Evolutionary conservation across 2,329 filamentous ascomycete species (phyloP).

Genomic region (Endocalyx cinctus): DNA sequence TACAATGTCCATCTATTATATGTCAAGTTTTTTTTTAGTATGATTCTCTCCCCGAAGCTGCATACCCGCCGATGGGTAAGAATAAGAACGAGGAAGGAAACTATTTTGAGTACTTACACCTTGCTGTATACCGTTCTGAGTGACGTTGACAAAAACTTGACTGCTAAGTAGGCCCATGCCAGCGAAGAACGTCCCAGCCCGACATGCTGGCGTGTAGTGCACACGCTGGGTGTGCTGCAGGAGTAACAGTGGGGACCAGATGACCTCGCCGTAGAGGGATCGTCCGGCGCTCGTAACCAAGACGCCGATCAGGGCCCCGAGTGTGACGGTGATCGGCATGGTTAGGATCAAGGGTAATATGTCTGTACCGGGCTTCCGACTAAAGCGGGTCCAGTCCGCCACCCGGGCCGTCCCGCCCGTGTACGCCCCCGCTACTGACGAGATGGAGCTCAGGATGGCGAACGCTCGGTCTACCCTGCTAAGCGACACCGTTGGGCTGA

Average conservation of each 20-base stretch:
- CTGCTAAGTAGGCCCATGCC: slow-evolving; percentile 29
- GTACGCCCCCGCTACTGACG: slow-evolving; percentile 24
- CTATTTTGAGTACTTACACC: too few species aligned
- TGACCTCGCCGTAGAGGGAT: slow-evolving; percentile 27
- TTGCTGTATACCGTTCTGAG: slow-evolving; percentile 20
- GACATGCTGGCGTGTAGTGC: slow-evolving; percentile 19
- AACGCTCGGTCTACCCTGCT: slow-evolving; percentile 25
- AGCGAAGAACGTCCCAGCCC: slow-evolving; percentile 34
- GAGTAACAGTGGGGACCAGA: slow-evolving; percentile 35
- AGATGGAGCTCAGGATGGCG: slow-evolving; percentile 15
- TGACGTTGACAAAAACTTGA: slow-evolving; percentile 27
- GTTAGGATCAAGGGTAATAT: slow-evolving; percentile 26
- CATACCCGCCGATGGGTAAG: too few species aligned
- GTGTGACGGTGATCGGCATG: slow-evolving; percentile 31
- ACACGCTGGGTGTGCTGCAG: slow-evolving; percentile 30
- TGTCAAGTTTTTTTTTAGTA: too few species aligned
- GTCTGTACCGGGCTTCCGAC: slow-evolving; percentile 19
- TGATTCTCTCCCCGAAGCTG: too few species aligned
- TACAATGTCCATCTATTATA: slow-evolving; percentile 47
- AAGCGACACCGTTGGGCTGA: slow-evolving; percentile 16
- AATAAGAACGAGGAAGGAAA: too few species aligned
- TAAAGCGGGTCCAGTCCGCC: slow-evolving; percentile 30
- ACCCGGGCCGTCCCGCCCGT: slow-evolving; percentile 24
- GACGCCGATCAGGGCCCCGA: slow-evolving; percentile 27
- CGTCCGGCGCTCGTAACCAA: slow-evolving; percentile 30